Evolutionary conservation across 164 flowering plant species (phyloP).

Genomic region (Piper longum): DNA sequence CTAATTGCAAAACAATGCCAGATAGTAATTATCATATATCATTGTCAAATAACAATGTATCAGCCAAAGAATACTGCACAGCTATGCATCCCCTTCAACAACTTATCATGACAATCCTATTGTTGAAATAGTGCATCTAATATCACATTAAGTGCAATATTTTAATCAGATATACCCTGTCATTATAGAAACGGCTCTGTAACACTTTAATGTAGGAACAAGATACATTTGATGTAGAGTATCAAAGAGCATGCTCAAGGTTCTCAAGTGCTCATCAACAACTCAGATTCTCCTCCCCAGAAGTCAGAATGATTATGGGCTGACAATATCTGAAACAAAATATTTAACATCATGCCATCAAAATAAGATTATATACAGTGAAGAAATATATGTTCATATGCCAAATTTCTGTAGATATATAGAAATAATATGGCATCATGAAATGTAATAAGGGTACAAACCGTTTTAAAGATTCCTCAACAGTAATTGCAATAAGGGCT

Average conservation of each 20-base stretch:
- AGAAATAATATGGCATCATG: neutral
- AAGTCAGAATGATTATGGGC: conserved; percentile 63
- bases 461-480: conserved; percentile 80
- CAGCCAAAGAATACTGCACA: neutral
- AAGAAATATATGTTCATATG: neutral
- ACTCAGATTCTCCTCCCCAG: conserved; percentile 96
- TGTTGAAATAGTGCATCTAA: neutral
- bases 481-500: conserved; percentile 80
- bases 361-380: neutral
- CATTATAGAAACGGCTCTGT: too few relatives aligned
- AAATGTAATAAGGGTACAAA: conserved; percentile 2
- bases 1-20: neutral
- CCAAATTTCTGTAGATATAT: neutral
- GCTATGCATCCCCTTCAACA: neutral
- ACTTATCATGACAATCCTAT: too few relatives aligned
- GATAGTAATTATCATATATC: neutral
- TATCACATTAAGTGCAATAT: too few relatives aligned
- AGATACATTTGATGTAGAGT: neutral
- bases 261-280: conserved; percentile 42
- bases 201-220: neutral
- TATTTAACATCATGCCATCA: neutral
- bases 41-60: neutral
- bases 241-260: neutral
- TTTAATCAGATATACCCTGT: too few relatives aligned
- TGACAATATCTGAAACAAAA: conserved; percentile 59